Conservation (phyloP, 1,139 yeast species). For the Debaryomyces robertsiae region DNA sequence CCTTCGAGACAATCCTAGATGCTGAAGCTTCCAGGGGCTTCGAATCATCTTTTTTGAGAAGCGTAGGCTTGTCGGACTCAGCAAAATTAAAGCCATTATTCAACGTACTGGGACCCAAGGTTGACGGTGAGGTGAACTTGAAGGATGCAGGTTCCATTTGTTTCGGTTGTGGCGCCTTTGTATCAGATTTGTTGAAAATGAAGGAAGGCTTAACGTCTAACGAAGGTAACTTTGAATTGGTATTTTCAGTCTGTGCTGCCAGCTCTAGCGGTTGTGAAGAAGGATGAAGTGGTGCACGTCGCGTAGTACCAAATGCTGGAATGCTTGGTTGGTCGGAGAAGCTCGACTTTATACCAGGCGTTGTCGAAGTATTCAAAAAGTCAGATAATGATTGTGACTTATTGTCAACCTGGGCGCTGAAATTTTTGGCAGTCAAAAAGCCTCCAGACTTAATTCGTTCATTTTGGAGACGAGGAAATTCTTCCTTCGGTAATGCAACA, state of each 20-base stretch:
- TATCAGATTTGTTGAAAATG: neutral
- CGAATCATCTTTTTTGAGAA: neutral
- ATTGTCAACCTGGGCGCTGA: neutral
- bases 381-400: constrained; percentile 10
- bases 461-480: neutral
- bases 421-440: neutral
- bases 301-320: too few relatives aligned
- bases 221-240: neutral
- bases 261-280: too few relatives aligned
- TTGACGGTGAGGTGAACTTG: constrained; percentile 1
- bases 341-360: neutral
- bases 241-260: too few relatives aligned
- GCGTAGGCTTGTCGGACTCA: neutral
- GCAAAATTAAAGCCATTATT: neutral
- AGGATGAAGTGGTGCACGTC: too few relatives aligned
- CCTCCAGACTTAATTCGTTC: neutral
- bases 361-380: constrained; percentile 7
- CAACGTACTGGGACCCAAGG: neutral
- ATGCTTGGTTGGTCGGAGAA: neutral
- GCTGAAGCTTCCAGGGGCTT: neutral
- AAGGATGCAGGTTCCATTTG: constrained; percentile 8
- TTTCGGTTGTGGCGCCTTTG: neutral
- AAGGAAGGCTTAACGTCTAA: constrained; percentile 5
- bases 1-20: neutral
- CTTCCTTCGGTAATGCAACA: neutral